A percentile compares a stretch with the other conserved stretches of the same genome.
Evolutionary conservation across 202 grass and related monocot genomes (phyloP).

Genomic region (Dendrocalamus latiflorus): DNA sequence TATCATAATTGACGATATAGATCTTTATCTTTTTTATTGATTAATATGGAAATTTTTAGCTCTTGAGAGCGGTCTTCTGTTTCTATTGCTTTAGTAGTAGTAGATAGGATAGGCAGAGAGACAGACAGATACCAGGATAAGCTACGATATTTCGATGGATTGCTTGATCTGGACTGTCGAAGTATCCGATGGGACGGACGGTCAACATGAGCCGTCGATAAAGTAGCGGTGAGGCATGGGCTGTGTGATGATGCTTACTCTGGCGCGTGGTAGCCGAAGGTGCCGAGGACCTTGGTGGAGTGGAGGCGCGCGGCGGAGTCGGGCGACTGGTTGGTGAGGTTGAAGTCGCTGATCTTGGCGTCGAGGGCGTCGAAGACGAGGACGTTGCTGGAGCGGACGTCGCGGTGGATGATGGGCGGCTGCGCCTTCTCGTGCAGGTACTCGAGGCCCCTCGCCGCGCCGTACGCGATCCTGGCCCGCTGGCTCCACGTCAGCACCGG

Average conservation of each 20-base stretch:
- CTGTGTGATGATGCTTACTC: slow-evolving; percentile 40
- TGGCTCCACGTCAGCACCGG: slow-evolving; percentile 63
- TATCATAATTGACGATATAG: no score
- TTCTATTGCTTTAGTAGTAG: no score
- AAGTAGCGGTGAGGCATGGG: no score
- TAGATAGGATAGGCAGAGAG: no score
- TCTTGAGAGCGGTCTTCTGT: no score
- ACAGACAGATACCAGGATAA: no score
- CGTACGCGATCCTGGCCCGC: slow-evolving; percentile 60
- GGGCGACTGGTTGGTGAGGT: slow-evolving; percentile 84
- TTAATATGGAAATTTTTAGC: no score
- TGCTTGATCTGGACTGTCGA: no score
- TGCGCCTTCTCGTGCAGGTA: slow-evolving; percentile 79
- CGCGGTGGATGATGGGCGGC: slow-evolving; percentile 67
- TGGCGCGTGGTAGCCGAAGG: slow-evolving; percentile 90
- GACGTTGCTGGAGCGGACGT: slow-evolving; percentile 90
- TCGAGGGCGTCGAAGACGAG: slow-evolving; percentile 71
- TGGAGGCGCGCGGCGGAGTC: slow-evolving; percentile 81
- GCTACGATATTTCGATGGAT: no score
- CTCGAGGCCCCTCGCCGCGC: slow-evolving; percentile 76
- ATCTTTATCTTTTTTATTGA: no score
- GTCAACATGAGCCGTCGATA: no score
- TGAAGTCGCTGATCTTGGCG: slow-evolving; percentile 87
- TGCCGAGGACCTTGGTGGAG: slow-evolving; percentile 93
- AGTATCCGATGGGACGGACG: no score